These are phyloP conservation scores for Penicillium glabrum DNA, from an alignment of 2,329 filamentous ascomycete genomes.

Conservation along the genomic window DNA sequence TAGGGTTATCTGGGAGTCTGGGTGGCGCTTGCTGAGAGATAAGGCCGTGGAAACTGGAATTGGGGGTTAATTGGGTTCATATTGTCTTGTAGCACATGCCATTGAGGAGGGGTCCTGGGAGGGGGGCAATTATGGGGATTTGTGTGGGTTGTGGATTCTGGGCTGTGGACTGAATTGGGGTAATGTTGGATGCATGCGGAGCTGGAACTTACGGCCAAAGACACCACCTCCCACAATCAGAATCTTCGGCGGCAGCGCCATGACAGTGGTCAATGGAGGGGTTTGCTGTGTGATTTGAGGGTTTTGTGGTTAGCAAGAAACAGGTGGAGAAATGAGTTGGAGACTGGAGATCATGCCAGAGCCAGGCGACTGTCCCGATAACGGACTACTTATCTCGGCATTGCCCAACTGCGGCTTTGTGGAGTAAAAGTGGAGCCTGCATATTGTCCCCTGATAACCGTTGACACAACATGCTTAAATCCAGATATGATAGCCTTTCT, in stretches of 20 bases:
- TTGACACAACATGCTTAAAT: background rate
- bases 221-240: slow-evolving; percentile 45
- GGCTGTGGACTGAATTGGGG: background rate
- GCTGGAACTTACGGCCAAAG: slow-evolving; percentile 40
- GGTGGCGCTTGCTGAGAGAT: slow-evolving; percentile 63
- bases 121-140: background rate
- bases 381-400: background rate
- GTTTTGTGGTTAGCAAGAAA: background rate
- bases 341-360: background rate
- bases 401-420: background rate
- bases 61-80: slow-evolving; percentile 2
- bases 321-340: background rate
- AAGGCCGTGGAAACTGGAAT: slow-evolving; percentile 62
- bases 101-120: background rate
- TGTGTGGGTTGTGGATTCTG: background rate
- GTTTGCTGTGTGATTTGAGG: background rate
- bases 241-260: slow-evolving; percentile 37
- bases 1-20: slow-evolving; percentile 55
- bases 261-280: slow-evolving; percentile 3
- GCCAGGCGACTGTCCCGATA: background rate
- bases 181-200: background rate
- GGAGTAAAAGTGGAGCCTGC: background rate
- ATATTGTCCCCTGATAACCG: background rate
- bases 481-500: no score
- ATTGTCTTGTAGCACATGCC: background rate